A percentile compares a stretch with the other conserved stretches of the same genome.
Conservation (phyloP, 768 basidiomycete species). For the Calocybe gangraenosa region DNA sequence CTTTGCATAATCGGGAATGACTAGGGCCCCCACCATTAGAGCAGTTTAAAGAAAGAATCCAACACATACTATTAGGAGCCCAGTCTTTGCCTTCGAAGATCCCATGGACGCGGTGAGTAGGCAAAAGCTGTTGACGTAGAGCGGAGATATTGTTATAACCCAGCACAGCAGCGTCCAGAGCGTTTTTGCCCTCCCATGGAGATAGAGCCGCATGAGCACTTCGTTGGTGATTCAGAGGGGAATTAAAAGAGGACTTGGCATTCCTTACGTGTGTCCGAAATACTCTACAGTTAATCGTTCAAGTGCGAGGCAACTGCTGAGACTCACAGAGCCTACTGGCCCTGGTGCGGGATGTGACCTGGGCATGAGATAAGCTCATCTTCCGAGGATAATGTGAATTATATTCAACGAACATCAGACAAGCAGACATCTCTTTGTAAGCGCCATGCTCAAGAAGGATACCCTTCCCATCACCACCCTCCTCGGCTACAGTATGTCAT, state of each 20-base stretch:
- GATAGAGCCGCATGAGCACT: slow-evolving; percentile 77
- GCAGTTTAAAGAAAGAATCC: neutral
- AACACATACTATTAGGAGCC: slow-evolving; percentile 61
- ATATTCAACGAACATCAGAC: slow-evolving; percentile 54
- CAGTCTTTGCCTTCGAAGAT: slow-evolving; percentile 74
- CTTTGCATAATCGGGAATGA: slow-evolving; percentile 80
- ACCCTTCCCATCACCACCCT: slow-evolving; percentile 73
- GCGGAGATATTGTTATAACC: slow-evolving; percentile 78
- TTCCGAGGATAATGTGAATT: neutral
- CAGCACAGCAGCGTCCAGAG: slow-evolving; percentile 83
- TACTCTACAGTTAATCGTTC: slow-evolving; percentile 61
- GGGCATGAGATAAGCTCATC: neutral
- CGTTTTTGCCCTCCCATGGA: slow-evolving; percentile 84
- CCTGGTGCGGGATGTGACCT: slow-evolving; percentile 87
- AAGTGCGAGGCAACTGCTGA: slow-evolving; percentile 62
- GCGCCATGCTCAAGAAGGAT: slow-evolving; percentile 65
- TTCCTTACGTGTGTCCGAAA: slow-evolving; percentile 62
- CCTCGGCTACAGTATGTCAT: slow-evolving; percentile 67
- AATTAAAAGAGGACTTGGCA: neutral
- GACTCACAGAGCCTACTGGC: slow-evolving; percentile 60
- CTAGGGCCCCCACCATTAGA: slow-evolving; percentile 28
- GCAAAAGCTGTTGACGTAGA: slow-evolving; percentile 77
- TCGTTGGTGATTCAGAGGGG: neutral
- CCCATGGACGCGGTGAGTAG: slow-evolving; percentile 77
- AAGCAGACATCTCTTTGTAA: slow-evolving; percentile 73